Evolutionary conservation across 2,329 filamentous ascomycete genomes (phyloP).

Genomic region (Paecilomyces sp.): DNA sequence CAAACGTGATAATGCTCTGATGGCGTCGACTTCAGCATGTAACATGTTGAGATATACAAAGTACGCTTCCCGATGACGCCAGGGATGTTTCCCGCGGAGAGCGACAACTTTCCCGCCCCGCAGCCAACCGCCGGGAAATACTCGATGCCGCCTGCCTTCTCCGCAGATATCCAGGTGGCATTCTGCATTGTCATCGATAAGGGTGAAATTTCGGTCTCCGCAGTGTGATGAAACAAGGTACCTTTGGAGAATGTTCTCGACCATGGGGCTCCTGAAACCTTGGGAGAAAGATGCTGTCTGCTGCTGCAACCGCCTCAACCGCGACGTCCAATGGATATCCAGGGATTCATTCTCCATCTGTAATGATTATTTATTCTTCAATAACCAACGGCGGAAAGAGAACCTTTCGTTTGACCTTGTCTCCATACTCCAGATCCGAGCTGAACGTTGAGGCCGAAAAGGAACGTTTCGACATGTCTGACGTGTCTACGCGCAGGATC

Average conservation of each 20-base stretch:
- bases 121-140: conserved; percentile 6
- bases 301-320: background rate
- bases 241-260: background rate
- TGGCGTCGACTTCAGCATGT: background rate
- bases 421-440: conserved; percentile 65
- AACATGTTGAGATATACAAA: conserved; percentile 25
- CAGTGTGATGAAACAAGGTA: background rate
- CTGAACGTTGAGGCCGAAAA: conserved; percentile 57
- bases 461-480: conserved; percentile 46
- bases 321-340: background rate
- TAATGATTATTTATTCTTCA: conserved; percentile 22
- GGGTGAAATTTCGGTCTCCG: background rate
- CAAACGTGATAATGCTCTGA: background rate
- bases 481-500: conserved; percentile 61
- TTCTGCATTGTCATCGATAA: background rate
- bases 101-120: conserved; percentile 24
- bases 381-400: conserved; percentile 46
- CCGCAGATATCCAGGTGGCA: background rate
- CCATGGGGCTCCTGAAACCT: background rate
- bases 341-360: background rate
- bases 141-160: background rate
- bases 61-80: background rate
- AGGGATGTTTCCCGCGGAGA: conserved; percentile 26
- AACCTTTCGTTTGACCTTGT: conserved; percentile 37
- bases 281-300: background rate